Conservation (phyloP, 306 rosid genomes). For the Cyamopsis tetragonoloba region DNA sequence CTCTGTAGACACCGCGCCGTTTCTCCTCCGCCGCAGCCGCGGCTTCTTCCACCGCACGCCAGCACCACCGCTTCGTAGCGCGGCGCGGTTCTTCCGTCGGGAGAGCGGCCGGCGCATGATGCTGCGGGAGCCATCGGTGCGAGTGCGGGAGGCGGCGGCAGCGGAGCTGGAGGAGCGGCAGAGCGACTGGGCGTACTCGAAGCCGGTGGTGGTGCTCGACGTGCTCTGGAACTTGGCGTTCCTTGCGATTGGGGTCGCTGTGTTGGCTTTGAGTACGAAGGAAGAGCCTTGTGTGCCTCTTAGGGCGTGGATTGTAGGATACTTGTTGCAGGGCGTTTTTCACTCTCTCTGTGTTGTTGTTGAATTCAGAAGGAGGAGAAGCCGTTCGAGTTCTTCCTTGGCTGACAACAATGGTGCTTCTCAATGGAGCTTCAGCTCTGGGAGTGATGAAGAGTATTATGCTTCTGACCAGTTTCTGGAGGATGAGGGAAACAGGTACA, state of each 20-base stretch:
- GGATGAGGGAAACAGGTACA: slow-evolving; percentile 50
- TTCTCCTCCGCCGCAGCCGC: slow-evolving; percentile 54
- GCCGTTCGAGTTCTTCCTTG: not conserved
- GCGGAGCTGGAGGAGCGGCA: slow-evolving; percentile 82
- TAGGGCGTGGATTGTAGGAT: slow-evolving; percentile 77
- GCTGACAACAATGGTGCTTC: slow-evolving; percentile 26
- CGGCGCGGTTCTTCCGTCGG: slow-evolving; percentile 57
- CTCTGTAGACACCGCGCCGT: slow-evolving; percentile 51
- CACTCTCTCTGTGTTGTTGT: slow-evolving; percentile 56
- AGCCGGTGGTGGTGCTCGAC: slow-evolving; percentile 61
- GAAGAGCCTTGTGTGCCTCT: slow-evolving; percentile 71
- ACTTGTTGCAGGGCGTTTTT: slow-evolving; percentile 47
- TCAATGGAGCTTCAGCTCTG: slow-evolving; percentile 51
- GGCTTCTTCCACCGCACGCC: slow-evolving; percentile 44
- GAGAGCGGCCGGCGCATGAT: slow-evolving; percentile 71
- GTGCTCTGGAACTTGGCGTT: slow-evolving; percentile 68
- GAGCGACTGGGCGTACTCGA: slow-evolving; percentile 69
- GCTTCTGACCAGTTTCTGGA: slow-evolving; percentile 19
- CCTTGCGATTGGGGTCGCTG: slow-evolving; percentile 35
- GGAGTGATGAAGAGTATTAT: slow-evolving; percentile 48
- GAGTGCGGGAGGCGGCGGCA: slow-evolving; percentile 78
- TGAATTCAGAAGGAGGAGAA: slow-evolving; percentile 45
- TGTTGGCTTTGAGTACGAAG: slow-evolving; percentile 45
- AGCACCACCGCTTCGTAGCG: slow-evolving; percentile 47
- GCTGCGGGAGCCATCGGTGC: slow-evolving; percentile 68